phyloP scores from a whole-genome alignment of 306 rosid genomes.

The Pachyrhizus erosus region DNA sequence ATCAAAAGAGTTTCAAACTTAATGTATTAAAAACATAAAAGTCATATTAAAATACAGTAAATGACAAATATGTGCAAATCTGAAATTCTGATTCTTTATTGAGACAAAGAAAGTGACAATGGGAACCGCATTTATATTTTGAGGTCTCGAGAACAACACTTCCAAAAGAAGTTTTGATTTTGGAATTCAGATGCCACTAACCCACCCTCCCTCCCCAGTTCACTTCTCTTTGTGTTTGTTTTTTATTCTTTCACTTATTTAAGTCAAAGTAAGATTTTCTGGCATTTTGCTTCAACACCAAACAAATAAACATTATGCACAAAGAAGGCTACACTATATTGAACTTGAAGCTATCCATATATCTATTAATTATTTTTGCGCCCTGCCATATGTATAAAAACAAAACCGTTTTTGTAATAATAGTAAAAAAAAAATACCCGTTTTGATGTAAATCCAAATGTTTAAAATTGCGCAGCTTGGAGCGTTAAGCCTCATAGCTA shows the following conservation, averaged over 20 bases:
- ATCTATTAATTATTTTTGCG: not conserved
- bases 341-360: constrained; percentile 20
- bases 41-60: constrained; percentile 8
- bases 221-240: constrained; percentile 34
- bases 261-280: constrained; percentile 41
- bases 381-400: constrained; percentile 1
- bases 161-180: constrained; percentile 58
- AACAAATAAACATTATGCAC: constrained; percentile 20
- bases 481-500: constrained; percentile 26
- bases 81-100: constrained; percentile 43
- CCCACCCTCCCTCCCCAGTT: not conserved
- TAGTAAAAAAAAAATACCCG: too few species aligned
- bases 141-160: constrained; percentile 87
- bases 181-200: constrained; percentile 41
- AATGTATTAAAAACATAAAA: too few species aligned
- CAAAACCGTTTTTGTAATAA: too few species aligned
- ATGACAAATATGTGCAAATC: constrained; percentile 40
- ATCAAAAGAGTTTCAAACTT: too few species aligned
- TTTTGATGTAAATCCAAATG: not conserved
- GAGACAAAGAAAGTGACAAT: constrained; percentile 54
- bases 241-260: constrained; percentile 19
- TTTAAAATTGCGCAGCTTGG: constrained; percentile 27
- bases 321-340: not conserved
- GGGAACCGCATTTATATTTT: constrained; percentile 56
- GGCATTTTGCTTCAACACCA: constrained; percentile 39